phyloP scores from a whole-genome alignment of 805 yeast species.

The Komagataella mondaviorum region DNA sequence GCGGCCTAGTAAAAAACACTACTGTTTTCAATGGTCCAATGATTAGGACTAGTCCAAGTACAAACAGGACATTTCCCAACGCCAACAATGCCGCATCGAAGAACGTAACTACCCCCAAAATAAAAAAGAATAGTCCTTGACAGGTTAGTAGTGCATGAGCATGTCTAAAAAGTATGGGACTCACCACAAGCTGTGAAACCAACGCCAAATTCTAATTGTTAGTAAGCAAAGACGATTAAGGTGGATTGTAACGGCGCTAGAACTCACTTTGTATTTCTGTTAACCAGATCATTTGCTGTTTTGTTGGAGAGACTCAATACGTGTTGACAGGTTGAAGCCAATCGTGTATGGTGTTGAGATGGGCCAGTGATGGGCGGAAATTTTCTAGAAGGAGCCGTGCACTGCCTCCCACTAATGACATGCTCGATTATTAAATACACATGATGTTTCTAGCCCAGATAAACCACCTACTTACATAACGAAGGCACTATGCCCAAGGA shows the following conservation, averaged over 20 bases:
- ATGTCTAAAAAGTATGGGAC: slow-evolving; percentile 2
- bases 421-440: neutral
- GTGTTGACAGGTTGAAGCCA: neutral
- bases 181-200: slow-evolving; percentile 77
- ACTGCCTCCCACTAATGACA: neutral
- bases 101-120: slow-evolving; percentile 72
- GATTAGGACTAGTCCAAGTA: slow-evolving; percentile 73
- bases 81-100: slow-evolving; percentile 86
- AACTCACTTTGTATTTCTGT: slow-evolving; percentile 64
- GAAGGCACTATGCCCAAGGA: neutral
- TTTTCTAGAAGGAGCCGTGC: neutral
- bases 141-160: neutral
- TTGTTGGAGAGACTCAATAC: neutral
- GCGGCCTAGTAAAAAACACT: slow-evolving; percentile 74
- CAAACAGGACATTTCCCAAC: slow-evolving; percentile 69
- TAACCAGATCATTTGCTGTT: slow-evolving; percentile 45
- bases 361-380: neutral
- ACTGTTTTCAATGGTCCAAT: slow-evolving; percentile 81
- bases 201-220: slow-evolving; percentile 64
- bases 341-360: neutral
- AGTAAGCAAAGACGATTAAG: neutral
- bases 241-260: neutral
- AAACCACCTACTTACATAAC: neutral
- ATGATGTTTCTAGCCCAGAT: neutral
- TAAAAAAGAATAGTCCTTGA: slow-evolving; percentile 51